Percentiles rank a stretch among this genome's conserved stretches.
Conservation (phyloP, 75 land plant species). For the Cunninghamia lanceolata region DNA sequence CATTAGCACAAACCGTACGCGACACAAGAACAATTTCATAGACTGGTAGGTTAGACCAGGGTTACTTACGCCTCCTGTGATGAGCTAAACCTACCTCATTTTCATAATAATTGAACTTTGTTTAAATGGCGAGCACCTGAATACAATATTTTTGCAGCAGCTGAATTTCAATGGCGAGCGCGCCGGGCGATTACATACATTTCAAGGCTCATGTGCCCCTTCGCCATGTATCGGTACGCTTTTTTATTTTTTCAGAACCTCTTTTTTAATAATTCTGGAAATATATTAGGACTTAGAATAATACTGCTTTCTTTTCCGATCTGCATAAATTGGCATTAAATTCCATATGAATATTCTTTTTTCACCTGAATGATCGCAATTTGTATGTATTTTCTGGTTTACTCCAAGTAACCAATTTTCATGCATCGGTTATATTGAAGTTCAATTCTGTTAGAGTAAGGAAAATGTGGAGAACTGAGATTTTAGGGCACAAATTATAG, state of each 20-base stretch:
- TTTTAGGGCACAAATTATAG: background rate
- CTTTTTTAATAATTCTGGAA: background rate
- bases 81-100: background rate
- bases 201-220: conserved; percentile 48
- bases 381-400: background rate
- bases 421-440: background rate
- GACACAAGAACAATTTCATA: background rate
- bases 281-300: no score
- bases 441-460: background rate
- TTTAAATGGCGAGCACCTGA: background rate
- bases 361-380: background rate
- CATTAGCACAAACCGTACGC: no score
- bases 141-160: background rate
- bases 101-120: background rate
- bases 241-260: background rate
- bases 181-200: conserved; percentile 38
- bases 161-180: conserved; percentile 21
- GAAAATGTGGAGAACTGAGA: background rate
- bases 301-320: background rate
- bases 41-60: conserved; percentile 12
- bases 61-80: background rate
- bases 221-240: conserved; percentile 32
- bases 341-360: background rate
- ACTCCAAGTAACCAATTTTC: background rate
- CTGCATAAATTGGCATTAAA: background rate